Evolutionary conservation across 495 filamentous ascomycete species (phyloP), one percentile per base, ranked within the genome.

Genomic region (Cetradonia linearis): DNA sequence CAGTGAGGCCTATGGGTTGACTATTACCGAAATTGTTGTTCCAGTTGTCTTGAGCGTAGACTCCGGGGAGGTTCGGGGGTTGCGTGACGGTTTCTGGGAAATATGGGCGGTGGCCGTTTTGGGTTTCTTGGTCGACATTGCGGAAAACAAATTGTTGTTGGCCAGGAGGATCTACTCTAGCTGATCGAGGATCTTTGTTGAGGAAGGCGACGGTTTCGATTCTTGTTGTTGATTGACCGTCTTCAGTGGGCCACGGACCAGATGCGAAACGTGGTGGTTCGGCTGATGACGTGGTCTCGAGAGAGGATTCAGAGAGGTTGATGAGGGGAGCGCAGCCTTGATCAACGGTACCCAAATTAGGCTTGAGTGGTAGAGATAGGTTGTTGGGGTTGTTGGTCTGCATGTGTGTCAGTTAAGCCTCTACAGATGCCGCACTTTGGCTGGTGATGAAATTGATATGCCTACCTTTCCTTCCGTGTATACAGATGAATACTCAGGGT

Each of bases 401-500:
- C 3, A 13, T 7, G 1, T 38, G 31, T 33, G 33, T 59, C 36
- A 62, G 14, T 56, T 11, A 13, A 10, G 2, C 9, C 3, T 25
- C 23, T 25, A 23, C n/a, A 27, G 20, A 16, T 49, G 8, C 27
- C 11, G 5, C 23, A 23, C 9, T 30, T 33, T 0, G 25, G 11
- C 18, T 1, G 9, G 10, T 16, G 20, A 8, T 11, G 25, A 30
- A 8, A 27, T 52, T n/a, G 54, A 28, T 0, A 30, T 59, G 28
- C 56, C 37, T 59, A 57, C 59, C 50, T 59, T 62, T 54, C 56
- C 40, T 8, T 59, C 50, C 54, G 59, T 46, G 3, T 55, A 55
- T 33, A 38, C n/a, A 20, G 62, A 52, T 9, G 57, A 55, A 42
- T 59, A 66, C 48, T 66, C 55, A 1, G 63, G 48, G 34, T 65